phyloP scores from a whole-genome alignment of 495 filamentous ascomycete species.

The Podospora tetraspora region DNA sequence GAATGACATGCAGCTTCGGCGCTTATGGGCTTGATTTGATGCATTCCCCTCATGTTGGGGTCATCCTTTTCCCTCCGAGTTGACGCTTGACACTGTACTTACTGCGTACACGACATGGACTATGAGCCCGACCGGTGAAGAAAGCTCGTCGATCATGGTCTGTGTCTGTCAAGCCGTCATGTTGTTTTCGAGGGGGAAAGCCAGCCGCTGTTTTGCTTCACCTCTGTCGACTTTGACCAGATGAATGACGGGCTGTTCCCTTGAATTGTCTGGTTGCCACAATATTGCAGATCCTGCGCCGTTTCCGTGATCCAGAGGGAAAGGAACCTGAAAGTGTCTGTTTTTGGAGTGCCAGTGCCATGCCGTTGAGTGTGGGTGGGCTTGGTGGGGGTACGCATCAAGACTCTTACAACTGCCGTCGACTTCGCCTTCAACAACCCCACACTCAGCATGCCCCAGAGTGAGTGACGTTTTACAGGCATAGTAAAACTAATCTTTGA shows the following conservation, averaged over 20 bases:
- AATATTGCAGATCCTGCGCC: background rate
- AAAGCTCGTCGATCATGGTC: background rate
- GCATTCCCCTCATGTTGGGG: background rate
- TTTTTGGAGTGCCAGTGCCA: background rate
- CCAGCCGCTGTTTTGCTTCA: too few species aligned
- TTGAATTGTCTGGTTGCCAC: background rate
- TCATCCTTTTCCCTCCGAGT: background rate
- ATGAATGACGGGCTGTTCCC: background rate
- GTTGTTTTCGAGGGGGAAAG: too few species aligned
- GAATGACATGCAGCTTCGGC: background rate
- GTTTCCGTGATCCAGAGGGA: background rate
- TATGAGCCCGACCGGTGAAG: background rate
- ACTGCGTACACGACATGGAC: background rate
- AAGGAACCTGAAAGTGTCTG: background rate
- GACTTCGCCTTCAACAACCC: background rate
- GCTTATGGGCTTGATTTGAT: background rate
- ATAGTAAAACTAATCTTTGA: background rate
- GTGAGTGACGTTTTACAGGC: background rate
- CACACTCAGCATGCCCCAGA: background rate
- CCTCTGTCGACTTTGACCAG: too few species aligned
- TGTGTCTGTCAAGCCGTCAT: background rate
- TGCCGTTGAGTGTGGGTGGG: background rate
- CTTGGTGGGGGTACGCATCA: background rate
- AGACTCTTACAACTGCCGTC: background rate
- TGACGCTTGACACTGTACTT: background rate